Conservation (phyloP, 73 alveolate species). For the Paramecium primaurelia region DNA sequence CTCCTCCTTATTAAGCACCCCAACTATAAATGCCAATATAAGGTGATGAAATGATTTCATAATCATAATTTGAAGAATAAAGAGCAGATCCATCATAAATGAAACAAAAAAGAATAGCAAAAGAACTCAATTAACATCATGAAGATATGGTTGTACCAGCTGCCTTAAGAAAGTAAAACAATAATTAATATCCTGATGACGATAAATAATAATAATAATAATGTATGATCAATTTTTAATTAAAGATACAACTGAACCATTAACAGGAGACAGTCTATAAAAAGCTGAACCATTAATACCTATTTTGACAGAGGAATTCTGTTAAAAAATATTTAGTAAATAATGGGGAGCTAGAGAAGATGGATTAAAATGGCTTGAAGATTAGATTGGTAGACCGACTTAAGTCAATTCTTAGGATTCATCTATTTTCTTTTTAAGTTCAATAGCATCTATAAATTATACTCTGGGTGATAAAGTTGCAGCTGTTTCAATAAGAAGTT, state of each 20-base stretch:
- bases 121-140: constrained; percentile 64
- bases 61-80: constrained; percentile 30
- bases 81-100: constrained; percentile 26
- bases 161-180: constrained; percentile 65
- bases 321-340: constrained; percentile 85
- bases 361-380: constrained; percentile 69
- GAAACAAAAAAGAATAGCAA: constrained; percentile 2
- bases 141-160: constrained; percentile 86
- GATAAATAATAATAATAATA: constrained; percentile 67
- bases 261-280: constrained; percentile 78
- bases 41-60: constrained; percentile 55
- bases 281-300: constrained; percentile 93
- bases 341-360: constrained; percentile 88
- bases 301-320: constrained; percentile 81
- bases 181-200: constrained; percentile 70
- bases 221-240: constrained; percentile 38
- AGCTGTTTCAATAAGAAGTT: constrained; percentile 77
- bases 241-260: constrained; percentile 67
- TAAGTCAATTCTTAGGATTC: constrained; percentile 56
- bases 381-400: constrained; percentile 33
- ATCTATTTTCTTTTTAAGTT: constrained; percentile 77
- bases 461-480: constrained; percentile 87
- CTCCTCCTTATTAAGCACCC: not conserved
- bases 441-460: constrained; percentile 81
- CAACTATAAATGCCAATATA: not conserved